These are phyloP conservation scores for Pichia terricola DNA, from an alignment of 1,139 yeast genomes.

Conservation along the genomic window DNA sequence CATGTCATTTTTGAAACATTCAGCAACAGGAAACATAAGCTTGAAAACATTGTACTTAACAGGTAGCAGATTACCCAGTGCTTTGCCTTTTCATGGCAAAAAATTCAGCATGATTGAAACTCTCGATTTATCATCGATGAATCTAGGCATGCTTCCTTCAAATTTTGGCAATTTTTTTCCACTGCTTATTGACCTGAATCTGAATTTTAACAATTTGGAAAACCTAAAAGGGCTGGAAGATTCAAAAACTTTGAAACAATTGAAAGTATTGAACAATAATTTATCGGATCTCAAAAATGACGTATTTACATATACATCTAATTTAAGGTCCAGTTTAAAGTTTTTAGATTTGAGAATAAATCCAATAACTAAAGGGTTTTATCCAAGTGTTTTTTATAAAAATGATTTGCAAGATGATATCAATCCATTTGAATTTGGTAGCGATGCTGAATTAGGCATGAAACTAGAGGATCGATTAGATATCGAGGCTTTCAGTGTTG, in stretches of 20 bases:
- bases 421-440: not conserved
- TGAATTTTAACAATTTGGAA: conserved; percentile 40
- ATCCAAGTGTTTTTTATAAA: conserved; percentile 43
- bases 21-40: not conserved
- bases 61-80: conserved; percentile 15
- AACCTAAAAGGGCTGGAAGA: conserved; percentile 17
- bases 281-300: conserved; percentile 29
- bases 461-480: conserved; percentile 22
- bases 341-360: conserved; percentile 43
- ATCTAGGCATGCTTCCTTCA: conserved; percentile 30
- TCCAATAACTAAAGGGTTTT: conserved; percentile 37
- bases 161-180: conserved; percentile 34
- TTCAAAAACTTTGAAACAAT: conserved; percentile 30
- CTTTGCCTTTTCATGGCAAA: not conserved
- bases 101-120: conserved; percentile 26
- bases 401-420: conserved; percentile 1
- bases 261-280: conserved; percentile 40
- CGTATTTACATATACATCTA: conserved; percentile 26
- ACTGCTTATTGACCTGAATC: conserved; percentile 37
- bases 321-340: conserved; percentile 27
- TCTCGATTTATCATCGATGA: conserved; percentile 38
- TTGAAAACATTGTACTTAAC: conserved; percentile 16
- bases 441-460: conserved; percentile 1
- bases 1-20: not conserved
- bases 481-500: conserved; percentile 24